Evolutionary conservation across 805 yeast genomes (phyloP), one percentile per base, ranked within the genome.

Genomic region (Pachysolen tannophilus): DNA sequence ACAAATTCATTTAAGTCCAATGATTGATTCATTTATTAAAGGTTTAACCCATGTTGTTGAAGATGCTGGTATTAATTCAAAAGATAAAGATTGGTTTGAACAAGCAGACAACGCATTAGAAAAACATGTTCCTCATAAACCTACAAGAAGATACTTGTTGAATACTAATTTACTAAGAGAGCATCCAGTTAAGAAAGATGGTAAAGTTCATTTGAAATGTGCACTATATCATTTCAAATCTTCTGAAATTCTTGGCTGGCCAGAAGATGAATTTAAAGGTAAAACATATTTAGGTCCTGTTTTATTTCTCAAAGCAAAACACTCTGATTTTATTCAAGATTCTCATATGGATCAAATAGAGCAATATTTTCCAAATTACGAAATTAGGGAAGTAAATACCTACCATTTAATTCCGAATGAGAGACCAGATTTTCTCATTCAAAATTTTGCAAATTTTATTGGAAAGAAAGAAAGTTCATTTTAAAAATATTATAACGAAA

Each of bases 391-490:
- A 19, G 53, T 50, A 23, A 52, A 60, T 20, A 39, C 57, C 26
- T 58, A 63, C 13, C 68, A 62, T 46, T 61, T 68, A 59, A 42
- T 67, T 6, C 60, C 63, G 15, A 53, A 58, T 16, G 71, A 65
- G 37, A 52, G 53, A 43, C 69, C 69, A 9, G 32, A 34, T n/a
- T n/a, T n/a, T n/a, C n/a, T n/a, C n/a, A n/a, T n/a, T n/a, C n/a
- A n/a, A n/a, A n/a, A n/a, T n/a, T n/a, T n/a, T n/a, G n/a, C n/a
- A n/a, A n/a, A n/a, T n/a, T n/a, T n/a, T n/a, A n/a, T n/a, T n/a
- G n/a, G n/a, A n/a, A n/a, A n/a, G n/a, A n/a, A n/a, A n/a, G n/a
- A n/a, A n/a, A n/a, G n/a, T n/a, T n/a, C n/a, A n/a, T n/a, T n/a
- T n/a, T n/a, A n/a, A n/a, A n/a, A n/a, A n/a, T n/a, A n/a, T n/a